Conservation (phyloP, 441 rosid genomes). For the Breynia disticha region DNA sequence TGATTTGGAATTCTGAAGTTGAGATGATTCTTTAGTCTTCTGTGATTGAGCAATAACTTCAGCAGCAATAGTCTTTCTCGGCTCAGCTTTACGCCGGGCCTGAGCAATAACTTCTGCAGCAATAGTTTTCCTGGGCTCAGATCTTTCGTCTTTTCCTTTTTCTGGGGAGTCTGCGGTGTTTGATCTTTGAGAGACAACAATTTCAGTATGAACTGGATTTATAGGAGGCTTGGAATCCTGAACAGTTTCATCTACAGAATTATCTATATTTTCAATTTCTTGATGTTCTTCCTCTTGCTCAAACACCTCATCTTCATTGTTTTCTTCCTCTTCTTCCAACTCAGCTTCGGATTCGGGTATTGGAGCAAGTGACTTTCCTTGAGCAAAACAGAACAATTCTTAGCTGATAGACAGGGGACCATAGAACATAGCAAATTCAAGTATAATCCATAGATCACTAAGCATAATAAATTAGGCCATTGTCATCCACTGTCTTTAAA, state of each 20-base stretch:
- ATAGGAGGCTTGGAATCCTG: slow-evolving; percentile 15
- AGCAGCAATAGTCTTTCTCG: slow-evolving; percentile 15
- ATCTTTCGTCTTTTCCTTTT: slow-evolving; percentile 14
- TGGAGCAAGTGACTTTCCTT: slow-evolving; percentile 89
- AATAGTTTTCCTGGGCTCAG: slow-evolving; percentile 17
- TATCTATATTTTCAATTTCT: slow-evolving; percentile 12
- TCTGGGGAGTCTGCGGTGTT: slow-evolving; percentile 21
- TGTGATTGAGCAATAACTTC: slow-evolving; percentile 25
- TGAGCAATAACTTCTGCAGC: slow-evolving; percentile 21
- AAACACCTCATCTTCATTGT: slow-evolving; percentile 15
- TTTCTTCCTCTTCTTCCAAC: slow-evolving; percentile 60
- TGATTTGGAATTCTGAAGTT: slow-evolving; percentile 36
- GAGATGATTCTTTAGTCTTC: slow-evolving; percentile 25
- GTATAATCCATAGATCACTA: too few species aligned
- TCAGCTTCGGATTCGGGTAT: slow-evolving; percentile 88
- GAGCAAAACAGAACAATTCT: slow-evolving; percentile 25
- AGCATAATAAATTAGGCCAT: too few species aligned
- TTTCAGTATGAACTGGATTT: slow-evolving; percentile 20
- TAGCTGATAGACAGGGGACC: neutral
- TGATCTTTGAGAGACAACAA: slow-evolving; percentile 21
- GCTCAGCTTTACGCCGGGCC: slow-evolving; percentile 24
- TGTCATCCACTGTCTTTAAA: too few species aligned
- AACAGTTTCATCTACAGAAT: slow-evolving; percentile 15
- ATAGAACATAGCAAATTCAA: too few species aligned
- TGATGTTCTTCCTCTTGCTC: slow-evolving; percentile 15